Percentiles rank a stretch among this genome's conserved stretches.
These are phyloP conservation scores for Euphorbia pulcherrima DNA, from an alignment of 345 rosid species.

Conservation along the genomic window DNA sequence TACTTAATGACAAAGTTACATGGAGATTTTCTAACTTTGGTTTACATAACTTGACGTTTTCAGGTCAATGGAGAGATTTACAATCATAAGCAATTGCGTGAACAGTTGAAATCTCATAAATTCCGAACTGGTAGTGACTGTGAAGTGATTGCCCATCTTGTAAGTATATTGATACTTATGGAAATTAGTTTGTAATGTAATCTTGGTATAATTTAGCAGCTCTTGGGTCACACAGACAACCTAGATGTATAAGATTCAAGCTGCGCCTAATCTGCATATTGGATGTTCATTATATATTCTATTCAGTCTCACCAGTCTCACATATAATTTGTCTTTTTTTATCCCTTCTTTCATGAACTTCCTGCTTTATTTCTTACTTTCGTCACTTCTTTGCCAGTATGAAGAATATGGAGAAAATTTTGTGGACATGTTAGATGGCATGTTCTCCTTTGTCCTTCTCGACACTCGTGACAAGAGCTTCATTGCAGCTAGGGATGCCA, in stretches of 20 bases:
- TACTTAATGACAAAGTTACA: not conserved
- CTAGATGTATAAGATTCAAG: not conserved
- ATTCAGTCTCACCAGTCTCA: no score
- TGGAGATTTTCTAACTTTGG: not conserved
- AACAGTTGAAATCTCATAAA: slow-evolving; percentile 49
- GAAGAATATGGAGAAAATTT: slow-evolving; percentile 78
- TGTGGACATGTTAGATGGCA: slow-evolving; percentile 70
- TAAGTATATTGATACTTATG: slow-evolving; percentile 36
- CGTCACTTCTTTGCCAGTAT: slow-evolving; percentile 38
- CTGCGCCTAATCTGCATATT: not conserved
- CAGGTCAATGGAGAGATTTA: slow-evolving; percentile 90
- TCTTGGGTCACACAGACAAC: not conserved
- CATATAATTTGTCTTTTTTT: not conserved
- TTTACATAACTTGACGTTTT: slow-evolving; percentile 15
- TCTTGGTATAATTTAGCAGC: not conserved
- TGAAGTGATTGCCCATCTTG: slow-evolving; percentile 86
- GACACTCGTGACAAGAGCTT: slow-evolving; percentile 69
- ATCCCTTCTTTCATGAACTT: not conserved
- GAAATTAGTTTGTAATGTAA: not conserved
- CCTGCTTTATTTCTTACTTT: not conserved
- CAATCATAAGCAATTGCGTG: slow-evolving; percentile 64
- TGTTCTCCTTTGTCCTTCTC: slow-evolving; percentile 84
- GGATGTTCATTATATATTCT: not conserved
- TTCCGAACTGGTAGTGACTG: slow-evolving; percentile 86
- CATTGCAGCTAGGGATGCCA: slow-evolving; percentile 74